Evolutionary conservation across 2,329 filamentous ascomycete genomes (phyloP).

Genomic region (Aphanocladium album): DNA sequence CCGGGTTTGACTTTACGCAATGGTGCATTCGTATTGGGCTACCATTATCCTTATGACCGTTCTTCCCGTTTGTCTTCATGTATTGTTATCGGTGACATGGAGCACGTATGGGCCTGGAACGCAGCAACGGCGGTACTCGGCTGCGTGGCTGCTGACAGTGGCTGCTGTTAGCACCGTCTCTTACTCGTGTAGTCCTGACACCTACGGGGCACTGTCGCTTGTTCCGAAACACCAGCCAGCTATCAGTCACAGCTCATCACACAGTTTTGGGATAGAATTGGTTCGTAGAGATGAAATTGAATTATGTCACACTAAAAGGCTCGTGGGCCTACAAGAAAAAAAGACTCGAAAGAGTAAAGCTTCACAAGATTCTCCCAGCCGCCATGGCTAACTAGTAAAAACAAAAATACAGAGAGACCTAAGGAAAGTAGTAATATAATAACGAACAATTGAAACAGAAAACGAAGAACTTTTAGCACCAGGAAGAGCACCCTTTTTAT

Average conservation of each 20-base stretch:
- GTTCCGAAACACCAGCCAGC: too few species aligned
- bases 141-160: background rate
- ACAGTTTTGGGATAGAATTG: too few species aligned
- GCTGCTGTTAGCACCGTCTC: background rate
- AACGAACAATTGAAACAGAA: background rate
- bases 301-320: conserved; percentile 11
- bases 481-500: conserved; percentile 19
- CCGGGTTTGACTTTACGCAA: too few species aligned
- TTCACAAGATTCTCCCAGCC: conserved; percentile 10
- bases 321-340: background rate
- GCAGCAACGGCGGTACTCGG: too few species aligned
- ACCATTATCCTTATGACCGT: background rate
- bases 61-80: background rate
- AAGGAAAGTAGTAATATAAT: background rate
- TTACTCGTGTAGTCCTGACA: background rate
- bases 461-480: conserved; percentile 18
- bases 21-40: background rate
- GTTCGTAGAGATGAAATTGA: background rate
- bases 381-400: conserved; percentile 8
- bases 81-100: background rate
- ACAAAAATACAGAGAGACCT: background rate
- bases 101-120: background rate
- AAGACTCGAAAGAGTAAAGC: background rate
- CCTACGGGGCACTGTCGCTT: too few species aligned
- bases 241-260: too few species aligned